Conservation (phyloP, 1,139 yeast species). For the Meyerozyma carpophila region DNA sequence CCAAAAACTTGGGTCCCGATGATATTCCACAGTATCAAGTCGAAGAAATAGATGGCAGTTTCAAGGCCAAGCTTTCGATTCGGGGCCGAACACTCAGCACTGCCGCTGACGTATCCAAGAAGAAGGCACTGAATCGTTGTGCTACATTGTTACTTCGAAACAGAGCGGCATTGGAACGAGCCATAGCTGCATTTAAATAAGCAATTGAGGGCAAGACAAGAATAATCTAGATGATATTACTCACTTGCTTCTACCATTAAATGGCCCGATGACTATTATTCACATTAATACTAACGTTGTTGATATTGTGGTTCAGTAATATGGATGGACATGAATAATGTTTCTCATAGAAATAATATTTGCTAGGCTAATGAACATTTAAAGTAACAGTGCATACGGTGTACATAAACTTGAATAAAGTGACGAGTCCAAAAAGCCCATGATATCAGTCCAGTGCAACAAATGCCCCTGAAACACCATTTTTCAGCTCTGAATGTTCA, state of each 20-base stretch:
- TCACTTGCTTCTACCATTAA: not conserved
- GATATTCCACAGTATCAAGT: conserved; percentile 37
- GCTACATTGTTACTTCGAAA: not conserved
- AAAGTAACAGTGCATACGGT: too few relatives aligned
- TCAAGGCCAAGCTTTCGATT: conserved; percentile 33
- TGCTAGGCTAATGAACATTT: not conserved
- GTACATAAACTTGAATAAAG: too few relatives aligned
- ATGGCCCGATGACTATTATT: not conserved
- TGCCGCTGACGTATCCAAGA: conserved; percentile 38
- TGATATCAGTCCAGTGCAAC: too few relatives aligned
- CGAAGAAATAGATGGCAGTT: conserved; percentile 21
- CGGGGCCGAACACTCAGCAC: conserved; percentile 31
- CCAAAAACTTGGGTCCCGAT: conserved; percentile 25
- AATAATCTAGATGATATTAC: too few relatives aligned
- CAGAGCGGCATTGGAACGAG: not conserved
- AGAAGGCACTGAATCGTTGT: conserved; percentile 15
- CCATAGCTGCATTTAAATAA: not conserved
- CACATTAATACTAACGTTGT: too few relatives aligned
- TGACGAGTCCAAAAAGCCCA: too few relatives aligned
- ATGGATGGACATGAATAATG: not conserved
- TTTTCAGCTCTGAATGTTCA: not conserved
- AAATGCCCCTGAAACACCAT: not conserved
- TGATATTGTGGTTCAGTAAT: not conserved
- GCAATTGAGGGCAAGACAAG: too few relatives aligned
- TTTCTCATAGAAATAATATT: not conserved